Evolutionary conservation across 345 rosid species (phyloP).

Genomic region (Brassica incana): DNA sequence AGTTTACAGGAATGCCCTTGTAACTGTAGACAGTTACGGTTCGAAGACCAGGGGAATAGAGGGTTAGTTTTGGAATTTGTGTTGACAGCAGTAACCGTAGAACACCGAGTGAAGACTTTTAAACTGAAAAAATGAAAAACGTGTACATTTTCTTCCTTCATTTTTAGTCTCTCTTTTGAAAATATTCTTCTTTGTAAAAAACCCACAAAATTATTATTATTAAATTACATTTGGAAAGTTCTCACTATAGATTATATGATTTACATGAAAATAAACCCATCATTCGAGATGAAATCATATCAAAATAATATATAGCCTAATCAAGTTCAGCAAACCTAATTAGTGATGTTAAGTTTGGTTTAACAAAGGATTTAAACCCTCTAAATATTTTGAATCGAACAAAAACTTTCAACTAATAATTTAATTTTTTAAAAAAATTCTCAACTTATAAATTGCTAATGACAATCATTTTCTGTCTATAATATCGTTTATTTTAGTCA

Average conservation of each 20-base stretch:
- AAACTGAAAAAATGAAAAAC: neutral
- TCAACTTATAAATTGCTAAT: too few relatives aligned
- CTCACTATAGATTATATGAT: too few relatives aligned
- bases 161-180: neutral
- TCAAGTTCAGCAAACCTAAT: neutral
- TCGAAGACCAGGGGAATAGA: neutral
- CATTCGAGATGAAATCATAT: neutral
- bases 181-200: neutral
- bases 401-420: too few relatives aligned
- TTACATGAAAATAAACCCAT: neutral
- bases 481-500: too few relatives aligned
- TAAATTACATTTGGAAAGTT: neutral
- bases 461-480: too few relatives aligned
- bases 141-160: neutral
- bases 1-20: conserved; percentile 21
- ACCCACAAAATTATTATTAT: neutral
- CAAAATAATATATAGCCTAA: neutral
- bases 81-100: conserved; percentile 25
- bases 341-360: neutral
- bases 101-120: conserved; percentile 20
- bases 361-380: too few relatives aligned
- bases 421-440: too few relatives aligned
- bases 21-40: conserved; percentile 14
- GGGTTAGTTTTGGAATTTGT: conserved; percentile 17
- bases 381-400: too few relatives aligned